phyloP scores from a whole-genome alignment of 2,329 filamentous ascomycete genomes.

The Thelonectria discophora region DNA sequence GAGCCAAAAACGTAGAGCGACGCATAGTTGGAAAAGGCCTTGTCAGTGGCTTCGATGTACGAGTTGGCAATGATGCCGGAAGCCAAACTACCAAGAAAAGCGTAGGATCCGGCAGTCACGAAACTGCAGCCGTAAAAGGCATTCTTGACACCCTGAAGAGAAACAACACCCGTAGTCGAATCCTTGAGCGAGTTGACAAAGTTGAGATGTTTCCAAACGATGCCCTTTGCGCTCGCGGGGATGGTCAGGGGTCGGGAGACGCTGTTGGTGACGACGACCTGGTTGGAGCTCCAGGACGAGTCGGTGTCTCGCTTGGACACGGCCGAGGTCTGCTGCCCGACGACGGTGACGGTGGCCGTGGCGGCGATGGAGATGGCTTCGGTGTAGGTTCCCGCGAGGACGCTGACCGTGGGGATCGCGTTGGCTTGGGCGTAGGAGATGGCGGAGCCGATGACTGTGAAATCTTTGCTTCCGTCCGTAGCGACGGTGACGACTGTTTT shows the following conservation, averaged over 20 bases:
- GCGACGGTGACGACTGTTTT: conserved; percentile 53
- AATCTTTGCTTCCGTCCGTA: conserved; percentile 54
- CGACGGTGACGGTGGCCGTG: conserved; percentile 52
- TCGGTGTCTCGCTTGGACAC: conserved; percentile 42
- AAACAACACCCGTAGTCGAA: conserved; percentile 14
- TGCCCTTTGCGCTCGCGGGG: conserved; percentile 11
- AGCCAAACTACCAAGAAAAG: conserved; percentile 42
- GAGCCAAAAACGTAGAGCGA: conserved; percentile 55
- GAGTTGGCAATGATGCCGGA: conserved; percentile 53
- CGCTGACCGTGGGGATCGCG: conserved; percentile 53
- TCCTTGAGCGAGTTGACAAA: conserved; percentile 28
- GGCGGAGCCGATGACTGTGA: conserved; percentile 55
- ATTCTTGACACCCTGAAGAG: conserved; percentile 28
- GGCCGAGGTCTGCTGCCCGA: conserved; percentile 47
- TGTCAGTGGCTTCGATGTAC: conserved; percentile 55
- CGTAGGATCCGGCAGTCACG: conserved; percentile 47
- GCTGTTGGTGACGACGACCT: conserved; percentile 30
- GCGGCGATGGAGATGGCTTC: conserved; percentile 52
- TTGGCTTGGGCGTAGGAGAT: conserved; percentile 52
- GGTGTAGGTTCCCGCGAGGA: conserved; percentile 56
- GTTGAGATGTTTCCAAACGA: conserved; percentile 33
- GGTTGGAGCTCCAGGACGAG: conserved; percentile 5
- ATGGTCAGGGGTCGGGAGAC: conserved; percentile 19
- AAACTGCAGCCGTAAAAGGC: conserved; percentile 54
- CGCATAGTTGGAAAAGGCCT: conserved; percentile 52